Evolutionary conservation across 345 rosid genomes (phyloP).

Genomic region (Odontarrhena argentea): DNA sequence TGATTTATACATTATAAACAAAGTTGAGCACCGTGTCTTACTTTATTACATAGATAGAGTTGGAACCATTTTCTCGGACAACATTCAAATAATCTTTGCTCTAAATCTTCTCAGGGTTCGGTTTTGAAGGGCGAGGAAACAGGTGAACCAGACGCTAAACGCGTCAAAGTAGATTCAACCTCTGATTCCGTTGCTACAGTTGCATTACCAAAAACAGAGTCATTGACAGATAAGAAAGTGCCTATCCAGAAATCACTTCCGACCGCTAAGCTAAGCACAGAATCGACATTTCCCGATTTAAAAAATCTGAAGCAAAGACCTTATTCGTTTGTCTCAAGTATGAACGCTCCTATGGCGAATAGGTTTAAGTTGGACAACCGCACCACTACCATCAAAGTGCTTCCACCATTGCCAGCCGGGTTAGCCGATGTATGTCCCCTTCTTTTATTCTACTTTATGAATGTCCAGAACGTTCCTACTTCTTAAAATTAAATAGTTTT

Average conservation of each 20-base stretch:
- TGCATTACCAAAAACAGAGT: slow-evolving; percentile 44
- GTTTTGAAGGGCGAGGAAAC: slow-evolving; percentile 65
- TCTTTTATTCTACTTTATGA: slow-evolving; percentile 21
- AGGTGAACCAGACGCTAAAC: slow-evolving; percentile 67
- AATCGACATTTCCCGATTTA: slow-evolving; percentile 45
- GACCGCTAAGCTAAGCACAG: slow-evolving; percentile 45
- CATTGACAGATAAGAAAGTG: slow-evolving; percentile 46
- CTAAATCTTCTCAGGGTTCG: slow-evolving; percentile 59
- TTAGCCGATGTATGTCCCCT: slow-evolving; percentile 68
- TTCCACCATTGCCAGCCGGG: slow-evolving; percentile 77
- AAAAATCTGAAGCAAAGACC: slow-evolving; percentile 48
- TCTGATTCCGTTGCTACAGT: slow-evolving; percentile 46
- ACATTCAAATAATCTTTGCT: slow-evolving; percentile 8
- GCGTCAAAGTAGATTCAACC: slow-evolving; percentile 54
- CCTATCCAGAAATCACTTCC: slow-evolving; percentile 45
- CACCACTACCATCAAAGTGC: slow-evolving; percentile 67
- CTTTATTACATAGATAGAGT: slow-evolving; percentile 9
- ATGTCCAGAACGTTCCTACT: slow-evolving; percentile 9
- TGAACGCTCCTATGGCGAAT: slow-evolving; percentile 47
- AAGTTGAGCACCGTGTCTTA: slow-evolving; percentile 10
- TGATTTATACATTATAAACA: slow-evolving; percentile 20
- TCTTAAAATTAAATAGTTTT: not conserved
- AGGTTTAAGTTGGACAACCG: slow-evolving; percentile 88
- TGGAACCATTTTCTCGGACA: slow-evolving; percentile 13
- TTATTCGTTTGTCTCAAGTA: slow-evolving; percentile 41